Evolutionary conservation across 176 grass and related monocot genomes (phyloP).

Genomic region (Oropetium thomaeum): DNA sequence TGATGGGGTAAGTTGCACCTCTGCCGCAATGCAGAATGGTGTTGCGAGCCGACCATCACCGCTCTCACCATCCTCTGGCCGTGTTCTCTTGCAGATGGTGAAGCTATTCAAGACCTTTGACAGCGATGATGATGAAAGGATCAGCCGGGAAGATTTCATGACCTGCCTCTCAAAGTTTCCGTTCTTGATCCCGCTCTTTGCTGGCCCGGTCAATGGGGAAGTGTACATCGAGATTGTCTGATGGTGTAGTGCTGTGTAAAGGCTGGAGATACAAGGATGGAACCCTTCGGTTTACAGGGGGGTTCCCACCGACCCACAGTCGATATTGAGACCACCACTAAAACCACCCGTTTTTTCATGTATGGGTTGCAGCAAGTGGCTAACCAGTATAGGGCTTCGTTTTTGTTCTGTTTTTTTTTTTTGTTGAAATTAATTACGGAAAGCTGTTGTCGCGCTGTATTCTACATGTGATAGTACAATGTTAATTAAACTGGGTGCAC

Average conservation of each 20-base stretch:
- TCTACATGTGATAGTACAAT: background rate
- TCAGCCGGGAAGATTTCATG: conserved; percentile 72
- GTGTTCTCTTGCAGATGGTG: conserved; percentile 39
- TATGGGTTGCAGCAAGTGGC: conserved; percentile 9
- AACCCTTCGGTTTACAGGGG: conserved; percentile 9
- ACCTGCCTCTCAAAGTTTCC: conserved; percentile 61
- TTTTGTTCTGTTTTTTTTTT: conserved; percentile 24
- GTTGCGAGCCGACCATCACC: background rate
- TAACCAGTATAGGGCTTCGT: conserved; percentile 8
- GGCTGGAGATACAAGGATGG: background rate
- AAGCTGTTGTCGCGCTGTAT: background rate
- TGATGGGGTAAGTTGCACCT: conserved; percentile 19
- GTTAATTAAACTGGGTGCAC: conserved; percentile 15
- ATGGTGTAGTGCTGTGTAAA: conserved; percentile 3
- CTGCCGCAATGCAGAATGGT: background rate
- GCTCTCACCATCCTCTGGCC: background rate
- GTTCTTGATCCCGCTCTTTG: conserved; percentile 70
- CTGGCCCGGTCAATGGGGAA: conserved; percentile 45
- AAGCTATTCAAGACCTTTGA: conserved; percentile 63
- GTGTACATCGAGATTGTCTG: conserved; percentile 62
- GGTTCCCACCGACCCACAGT: conserved; percentile 5
- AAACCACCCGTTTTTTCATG: background rate
- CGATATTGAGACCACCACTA: background rate
- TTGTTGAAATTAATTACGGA: background rate
- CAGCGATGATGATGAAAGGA: conserved; percentile 42